Conservation (phyloP, 768 basidiomycete species). For the Hortiboletus flavorubellus region DNA sequence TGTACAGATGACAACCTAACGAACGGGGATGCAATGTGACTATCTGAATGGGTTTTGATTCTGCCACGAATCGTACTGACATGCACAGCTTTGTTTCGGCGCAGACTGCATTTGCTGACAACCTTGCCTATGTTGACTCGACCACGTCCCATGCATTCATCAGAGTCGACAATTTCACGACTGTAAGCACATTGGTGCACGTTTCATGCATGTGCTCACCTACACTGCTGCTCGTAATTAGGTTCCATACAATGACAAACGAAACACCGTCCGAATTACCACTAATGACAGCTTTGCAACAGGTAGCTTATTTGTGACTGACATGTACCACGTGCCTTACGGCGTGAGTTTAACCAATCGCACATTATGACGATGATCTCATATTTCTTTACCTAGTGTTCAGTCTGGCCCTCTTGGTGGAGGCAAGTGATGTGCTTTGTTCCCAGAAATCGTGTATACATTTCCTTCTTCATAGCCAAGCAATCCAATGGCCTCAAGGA, state of each 20-base stretch:
- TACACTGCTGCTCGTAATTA: conserved; percentile 1
- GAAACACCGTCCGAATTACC: conserved; percentile 66
- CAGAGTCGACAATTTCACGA: conserved; percentile 68
- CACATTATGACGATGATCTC: background rate
- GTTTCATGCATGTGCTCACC: background rate
- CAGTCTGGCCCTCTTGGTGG: conserved; percentile 70
- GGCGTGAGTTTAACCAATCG: conserved; percentile 40
- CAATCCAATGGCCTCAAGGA: conserved; percentile 58
- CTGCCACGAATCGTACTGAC: background rate
- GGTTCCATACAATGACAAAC: conserved; percentile 47
- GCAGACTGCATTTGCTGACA: conserved; percentile 39
- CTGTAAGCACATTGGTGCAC: conserved; percentile 30
- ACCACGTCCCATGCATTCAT: conserved; percentile 71
- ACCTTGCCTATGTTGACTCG: conserved; percentile 61
- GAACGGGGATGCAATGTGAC: conserved; percentile 57
- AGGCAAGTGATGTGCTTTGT: conserved; percentile 18
- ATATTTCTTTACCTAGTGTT: conserved; percentile 43
- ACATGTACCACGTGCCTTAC: conserved; percentile 63
- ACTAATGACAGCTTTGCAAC: conserved; percentile 52
- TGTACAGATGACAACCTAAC: conserved; percentile 63
- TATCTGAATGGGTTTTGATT: background rate
- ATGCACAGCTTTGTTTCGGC: conserved; percentile 45
- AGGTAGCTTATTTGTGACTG: conserved; percentile 62
- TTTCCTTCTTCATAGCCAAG: conserved; percentile 35
- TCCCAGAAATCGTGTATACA: background rate